Evolutionary conservation across 257 asterid species (phyloP).

Genomic region (Solanum pimpinellifolium): DNA sequence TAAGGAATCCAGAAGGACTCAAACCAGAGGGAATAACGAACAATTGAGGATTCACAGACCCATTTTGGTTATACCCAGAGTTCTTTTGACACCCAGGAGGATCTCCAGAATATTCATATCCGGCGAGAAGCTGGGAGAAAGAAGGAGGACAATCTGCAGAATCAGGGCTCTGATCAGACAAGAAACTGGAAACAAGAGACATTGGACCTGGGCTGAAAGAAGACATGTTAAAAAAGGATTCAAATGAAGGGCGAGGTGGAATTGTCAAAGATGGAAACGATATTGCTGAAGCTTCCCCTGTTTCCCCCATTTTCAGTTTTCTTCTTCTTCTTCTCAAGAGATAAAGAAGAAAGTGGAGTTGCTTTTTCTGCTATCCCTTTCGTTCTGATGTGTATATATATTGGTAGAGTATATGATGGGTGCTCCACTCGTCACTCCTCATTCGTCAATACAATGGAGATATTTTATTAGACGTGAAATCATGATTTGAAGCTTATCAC

Average conservation of each 20-base stretch:
- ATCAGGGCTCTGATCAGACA: slow-evolving; percentile 27
- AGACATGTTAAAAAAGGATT: slow-evolving; percentile 29
- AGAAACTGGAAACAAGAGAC: slow-evolving; percentile 44
- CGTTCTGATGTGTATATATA: not conserved
- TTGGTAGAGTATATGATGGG: not conserved
- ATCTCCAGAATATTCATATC: slow-evolving; percentile 4
- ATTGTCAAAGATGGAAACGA: slow-evolving; percentile 39
- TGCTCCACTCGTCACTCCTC: not conserved
- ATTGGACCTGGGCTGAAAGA: slow-evolving; percentile 63
- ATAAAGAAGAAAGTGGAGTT: not conserved
- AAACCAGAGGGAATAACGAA: slow-evolving; percentile 63
- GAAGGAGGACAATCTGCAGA: slow-evolving; percentile 24
- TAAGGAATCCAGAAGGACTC: slow-evolving; percentile 73
- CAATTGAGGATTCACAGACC: slow-evolving; percentile 59
- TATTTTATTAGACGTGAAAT: no score
- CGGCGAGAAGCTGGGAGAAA: slow-evolving; percentile 79
- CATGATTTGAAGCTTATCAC: not conserved
- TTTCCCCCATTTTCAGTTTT: slow-evolving; percentile 22
- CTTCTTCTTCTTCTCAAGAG: not conserved
- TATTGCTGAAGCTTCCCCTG: slow-evolving; percentile 13
- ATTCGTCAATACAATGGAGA: not conserved
- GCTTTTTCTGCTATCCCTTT: not conserved
- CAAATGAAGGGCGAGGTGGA: slow-evolving; percentile 51
- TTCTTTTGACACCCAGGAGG: slow-evolving; percentile 9
- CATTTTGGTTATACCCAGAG: slow-evolving; percentile 54